phyloP scores from a whole-genome alignment of 495 filamentous ascomycete species.

The Xylaria curta region DNA sequence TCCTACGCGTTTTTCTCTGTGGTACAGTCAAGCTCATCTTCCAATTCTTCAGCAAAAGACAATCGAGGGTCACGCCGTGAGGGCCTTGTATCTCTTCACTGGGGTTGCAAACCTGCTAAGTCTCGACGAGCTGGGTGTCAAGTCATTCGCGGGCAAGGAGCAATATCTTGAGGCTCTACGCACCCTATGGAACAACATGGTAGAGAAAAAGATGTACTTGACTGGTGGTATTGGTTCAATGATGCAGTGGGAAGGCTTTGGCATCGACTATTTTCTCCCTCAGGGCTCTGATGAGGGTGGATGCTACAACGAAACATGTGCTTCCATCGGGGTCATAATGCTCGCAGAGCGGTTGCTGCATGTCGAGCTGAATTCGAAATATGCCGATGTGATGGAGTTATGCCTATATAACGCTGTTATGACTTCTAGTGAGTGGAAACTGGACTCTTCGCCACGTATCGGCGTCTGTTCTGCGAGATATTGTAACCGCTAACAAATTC shows the following conservation, averaged over 20 bases:
- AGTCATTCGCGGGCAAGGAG: slow-evolving; percentile 35
- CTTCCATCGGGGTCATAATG: slow-evolving; percentile 67
- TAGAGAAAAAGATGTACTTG: slow-evolving; percentile 62
- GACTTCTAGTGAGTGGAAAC: slow-evolving; percentile 43
- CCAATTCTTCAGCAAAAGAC: slow-evolving; percentile 62
- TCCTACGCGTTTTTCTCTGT: slow-evolving; percentile 44
- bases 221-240: slow-evolving; percentile 67
- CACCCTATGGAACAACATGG: slow-evolving; percentile 63
- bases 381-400: slow-evolving; percentile 65
- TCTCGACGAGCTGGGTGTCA: slow-evolving; percentile 37
- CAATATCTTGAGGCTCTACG: slow-evolving; percentile 46
- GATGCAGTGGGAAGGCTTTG: slow-evolving; percentile 68
- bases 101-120: slow-evolving; percentile 48
- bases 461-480: background rate
- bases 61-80: slow-evolving; percentile 65
- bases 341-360: slow-evolving; percentile 60
- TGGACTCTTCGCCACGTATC: background rate
- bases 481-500: slow-evolving; percentile 1
- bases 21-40: slow-evolving; percentile 62
- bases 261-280: slow-evolving; percentile 63
- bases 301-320: slow-evolving; percentile 68
- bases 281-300: slow-evolving; percentile 64
- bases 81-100: slow-evolving; percentile 61
- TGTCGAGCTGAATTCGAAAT: slow-evolving; percentile 57
- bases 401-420: slow-evolving; percentile 66